Percentiles rank a stretch among this genome's conserved stretches.
Conservation (phyloP, 1,139 yeast genomes). For the Lodderomyces elongisporus region DNA sequence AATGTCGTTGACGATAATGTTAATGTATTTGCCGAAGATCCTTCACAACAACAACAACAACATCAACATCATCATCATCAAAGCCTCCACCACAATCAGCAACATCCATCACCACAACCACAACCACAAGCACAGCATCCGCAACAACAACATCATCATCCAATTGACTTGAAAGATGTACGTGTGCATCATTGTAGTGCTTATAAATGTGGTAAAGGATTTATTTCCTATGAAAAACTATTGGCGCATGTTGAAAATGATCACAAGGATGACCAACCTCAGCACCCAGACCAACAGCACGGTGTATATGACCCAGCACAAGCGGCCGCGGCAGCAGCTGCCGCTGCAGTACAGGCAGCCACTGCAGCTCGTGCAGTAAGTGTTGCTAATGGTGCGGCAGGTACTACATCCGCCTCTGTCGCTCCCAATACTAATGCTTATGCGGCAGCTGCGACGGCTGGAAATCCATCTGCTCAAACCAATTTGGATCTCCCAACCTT, state of each 20-base stretch:
- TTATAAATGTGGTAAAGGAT: constrained; percentile 14
- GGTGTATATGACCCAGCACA: constrained; percentile 1
- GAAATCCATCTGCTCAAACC: neutral
- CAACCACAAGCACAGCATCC: constrained; percentile 2
- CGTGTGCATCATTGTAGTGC: constrained; percentile 15
- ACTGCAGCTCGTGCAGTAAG: constrained; percentile 2
- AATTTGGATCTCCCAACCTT: constrained; percentile 10
- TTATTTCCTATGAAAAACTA: constrained; percentile 12
- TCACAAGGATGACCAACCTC: constrained; percentile 6
- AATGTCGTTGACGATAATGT: constrained; percentile 5
- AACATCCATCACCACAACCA: neutral
- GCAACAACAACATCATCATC: neutral
- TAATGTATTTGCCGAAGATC: constrained; percentile 4
- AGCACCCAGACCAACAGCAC: no score
- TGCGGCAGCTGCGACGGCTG: constrained; percentile 1
- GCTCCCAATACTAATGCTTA: neutral
- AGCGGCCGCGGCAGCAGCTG: constrained; percentile 1
- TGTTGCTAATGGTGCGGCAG: constrained; percentile 1
- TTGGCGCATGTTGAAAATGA: constrained; percentile 10
- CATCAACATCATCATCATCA: constrained; percentile 1
- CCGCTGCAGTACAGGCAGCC: constrained; percentile 1
- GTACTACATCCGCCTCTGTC: neutral
- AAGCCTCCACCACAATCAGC: neutral
- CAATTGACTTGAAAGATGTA: constrained; percentile 10
- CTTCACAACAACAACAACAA: constrained; percentile 1